Evolutionary conservation across 2,329 filamentous ascomycete genomes (phyloP).

Genomic region (Ophiostoma perfectum): DNA sequence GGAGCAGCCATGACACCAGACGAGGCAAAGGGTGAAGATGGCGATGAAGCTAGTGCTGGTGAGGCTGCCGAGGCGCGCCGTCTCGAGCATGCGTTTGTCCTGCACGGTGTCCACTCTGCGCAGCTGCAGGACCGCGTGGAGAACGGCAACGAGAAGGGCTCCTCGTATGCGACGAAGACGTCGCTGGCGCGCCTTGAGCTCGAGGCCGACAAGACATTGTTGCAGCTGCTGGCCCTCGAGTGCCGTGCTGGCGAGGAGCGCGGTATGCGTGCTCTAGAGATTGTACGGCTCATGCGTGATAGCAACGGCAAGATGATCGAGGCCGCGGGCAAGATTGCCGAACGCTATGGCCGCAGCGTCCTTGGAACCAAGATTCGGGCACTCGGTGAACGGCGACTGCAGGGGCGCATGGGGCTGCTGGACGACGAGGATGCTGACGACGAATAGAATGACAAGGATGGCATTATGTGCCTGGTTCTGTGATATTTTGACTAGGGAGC

Average conservation of each 20-base stretch:
- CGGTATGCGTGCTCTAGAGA: conserved; percentile 90
- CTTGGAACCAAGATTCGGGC: conserved; percentile 88
- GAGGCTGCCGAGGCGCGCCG: conserved; percentile 48
- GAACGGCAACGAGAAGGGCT: conserved; percentile 49
- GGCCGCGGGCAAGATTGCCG: conserved; percentile 82
- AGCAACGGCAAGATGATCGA: conserved; percentile 83
- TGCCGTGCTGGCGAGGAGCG: conserved; percentile 89
- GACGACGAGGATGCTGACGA: conserved; percentile 29
- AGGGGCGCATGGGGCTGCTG: conserved; percentile 19
- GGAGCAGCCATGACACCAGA: conserved; percentile 33
- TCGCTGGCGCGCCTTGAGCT: conserved; percentile 68
- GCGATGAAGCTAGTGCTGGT: conserved; percentile 32
- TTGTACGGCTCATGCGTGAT: conserved; percentile 81
- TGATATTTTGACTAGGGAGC: neutral
- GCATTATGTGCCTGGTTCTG: neutral
- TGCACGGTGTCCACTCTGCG: conserved; percentile 63
- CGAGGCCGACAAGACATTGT: conserved; percentile 80
- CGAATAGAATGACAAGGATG: conserved; percentile 18
- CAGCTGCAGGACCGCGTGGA: conserved; percentile 72
- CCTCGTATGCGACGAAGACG: conserved; percentile 57
- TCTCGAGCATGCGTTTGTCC: conserved; percentile 77
- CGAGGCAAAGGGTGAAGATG: conserved; percentile 31
- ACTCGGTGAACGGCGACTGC: conserved; percentile 62
- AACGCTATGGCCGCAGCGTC: conserved; percentile 72
- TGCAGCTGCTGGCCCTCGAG: conserved; percentile 84